Conservation (phyloP, 225 moss, liverwort and hornwort species). For the Ulota crispa region DNA sequence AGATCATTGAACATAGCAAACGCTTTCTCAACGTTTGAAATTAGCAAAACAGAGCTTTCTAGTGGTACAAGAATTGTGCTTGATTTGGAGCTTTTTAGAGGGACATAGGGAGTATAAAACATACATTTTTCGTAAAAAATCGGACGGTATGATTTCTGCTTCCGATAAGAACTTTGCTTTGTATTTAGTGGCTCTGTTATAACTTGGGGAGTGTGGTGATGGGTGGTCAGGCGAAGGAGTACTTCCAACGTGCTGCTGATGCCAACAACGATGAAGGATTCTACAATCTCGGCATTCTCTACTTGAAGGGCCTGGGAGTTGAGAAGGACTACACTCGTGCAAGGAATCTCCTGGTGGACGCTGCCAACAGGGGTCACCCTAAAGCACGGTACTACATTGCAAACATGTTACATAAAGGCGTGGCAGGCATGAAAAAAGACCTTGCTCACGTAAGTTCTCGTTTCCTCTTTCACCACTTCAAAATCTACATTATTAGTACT, state of each 20-base stretch:
- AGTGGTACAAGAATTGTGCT: too few species aligned
- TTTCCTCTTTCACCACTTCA: neutral
- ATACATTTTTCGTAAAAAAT: too few species aligned
- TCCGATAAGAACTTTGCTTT: too few species aligned
- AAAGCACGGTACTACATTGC: conserved; percentile 90
- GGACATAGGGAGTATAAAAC: too few species aligned
- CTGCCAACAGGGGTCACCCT: conserved; percentile 57
- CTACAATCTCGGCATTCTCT: conserved; percentile 89
- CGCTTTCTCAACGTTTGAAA: too few species aligned
- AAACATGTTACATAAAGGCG: conserved; percentile 87
- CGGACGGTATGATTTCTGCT: too few species aligned
- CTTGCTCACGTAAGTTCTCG: conserved; percentile 47
- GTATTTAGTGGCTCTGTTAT: neutral
- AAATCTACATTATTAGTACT: neutral
- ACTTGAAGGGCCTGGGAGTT: conserved; percentile 79
- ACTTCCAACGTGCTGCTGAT: conserved; percentile 73
- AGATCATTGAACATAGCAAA: too few species aligned
- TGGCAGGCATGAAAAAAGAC: conserved; percentile 70
- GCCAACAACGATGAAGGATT: conserved; percentile 67
- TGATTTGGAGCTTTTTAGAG: too few species aligned
- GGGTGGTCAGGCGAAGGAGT: conserved; percentile 67
- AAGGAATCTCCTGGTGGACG: conserved; percentile 46
- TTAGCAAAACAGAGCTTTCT: too few species aligned
- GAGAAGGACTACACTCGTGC: conserved; percentile 74
- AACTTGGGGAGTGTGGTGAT: conserved; percentile 12